Evolutionary conservation across 2,329 filamentous ascomycete genomes (phyloP), one percentile per base, ranked within the genome.

Genomic region (Myriangium duriaei): DNA sequence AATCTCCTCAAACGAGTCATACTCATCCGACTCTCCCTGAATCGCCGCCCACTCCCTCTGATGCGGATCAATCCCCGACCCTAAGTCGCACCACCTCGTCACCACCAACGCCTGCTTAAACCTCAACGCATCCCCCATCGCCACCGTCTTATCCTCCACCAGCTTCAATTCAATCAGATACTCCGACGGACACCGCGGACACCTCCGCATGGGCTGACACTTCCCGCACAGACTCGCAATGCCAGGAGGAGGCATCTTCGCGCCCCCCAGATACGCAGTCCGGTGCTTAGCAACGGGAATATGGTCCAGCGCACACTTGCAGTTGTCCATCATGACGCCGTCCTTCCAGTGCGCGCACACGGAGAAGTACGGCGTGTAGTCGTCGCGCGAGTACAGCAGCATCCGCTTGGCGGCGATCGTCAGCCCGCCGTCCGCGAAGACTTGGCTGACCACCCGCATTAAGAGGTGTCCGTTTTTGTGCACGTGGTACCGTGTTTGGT

Each of bases 271-370:
- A 44, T 26, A 55, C 11, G 38, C 31, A 30, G 21, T 21, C 11
- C 61, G 57, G 37, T 58, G 49, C 16, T 64, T 60, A 5, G 61
- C 58, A 1, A 60, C 53, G 1, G 72, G 72, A 21, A 78, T 67
- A 45, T 78, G 74, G 9, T 56, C 58, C 9, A 78, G 56, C 3
- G 72, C 72, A 49, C 74, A 79, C 55, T 78, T 78, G 47, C 71
- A 73, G 21, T 71, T 57, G 11, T 67, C 62, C 61, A 74, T 76
- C 11, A 79, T 57, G 24, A 73, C 61, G 12, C 74, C 74, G 43
- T 77, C 69, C 12, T 66, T 63, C 74, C 74, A 79, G 51, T 79
- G 74, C 2, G 70, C 63, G 46, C 74, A 79, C 1, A 67, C 69
- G 9, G 69, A 74, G 54, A 78, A 78, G 51, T 71, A 78, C 0